Conservation (phyloP, 495 filamentous ascomycete species). For the Talaromyces wortmannii region DNA sequence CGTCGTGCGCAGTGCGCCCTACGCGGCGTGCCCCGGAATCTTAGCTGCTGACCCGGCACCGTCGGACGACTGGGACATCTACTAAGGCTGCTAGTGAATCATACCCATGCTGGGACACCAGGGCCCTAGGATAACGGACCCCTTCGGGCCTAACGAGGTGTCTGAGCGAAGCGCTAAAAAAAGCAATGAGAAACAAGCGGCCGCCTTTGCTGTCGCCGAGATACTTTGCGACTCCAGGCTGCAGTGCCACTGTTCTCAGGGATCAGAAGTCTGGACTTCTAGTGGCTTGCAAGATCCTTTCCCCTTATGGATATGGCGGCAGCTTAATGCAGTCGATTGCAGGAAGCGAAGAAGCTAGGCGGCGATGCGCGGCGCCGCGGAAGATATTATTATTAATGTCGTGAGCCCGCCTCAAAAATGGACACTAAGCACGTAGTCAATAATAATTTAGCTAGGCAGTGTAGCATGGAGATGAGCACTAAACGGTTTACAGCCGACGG, state of each 20-base stretch:
- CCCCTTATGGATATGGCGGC: not conserved
- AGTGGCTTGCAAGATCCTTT: not conserved
- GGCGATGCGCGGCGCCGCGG: no score
- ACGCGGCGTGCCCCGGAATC: no score
- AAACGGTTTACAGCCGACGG: no score
- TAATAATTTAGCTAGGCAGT: no score
- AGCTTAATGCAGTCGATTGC: not conserved
- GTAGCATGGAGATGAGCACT: no score
- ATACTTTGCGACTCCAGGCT: no score
- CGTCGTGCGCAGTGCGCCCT: no score
- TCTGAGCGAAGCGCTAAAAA: not conserved
- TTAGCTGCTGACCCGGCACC: not conserved
- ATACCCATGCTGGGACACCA: no score
- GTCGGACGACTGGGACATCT: not conserved
- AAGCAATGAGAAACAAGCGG: not conserved
- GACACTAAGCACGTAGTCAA: no score
- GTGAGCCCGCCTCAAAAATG: no score
- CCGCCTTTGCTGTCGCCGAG: not conserved
- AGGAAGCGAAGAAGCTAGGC: not conserved
- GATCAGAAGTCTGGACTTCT: not conserved
- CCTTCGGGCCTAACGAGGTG: not conserved
- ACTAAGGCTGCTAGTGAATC: not conserved
- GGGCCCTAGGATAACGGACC: not conserved
- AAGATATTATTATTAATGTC: no score
- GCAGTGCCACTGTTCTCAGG: not conserved